Evolutionary conservation across 1,284 basidiomycete genomes (phyloP), one percentile per base, ranked within the genome.

Genomic region (Trichosporon sp.): DNA sequence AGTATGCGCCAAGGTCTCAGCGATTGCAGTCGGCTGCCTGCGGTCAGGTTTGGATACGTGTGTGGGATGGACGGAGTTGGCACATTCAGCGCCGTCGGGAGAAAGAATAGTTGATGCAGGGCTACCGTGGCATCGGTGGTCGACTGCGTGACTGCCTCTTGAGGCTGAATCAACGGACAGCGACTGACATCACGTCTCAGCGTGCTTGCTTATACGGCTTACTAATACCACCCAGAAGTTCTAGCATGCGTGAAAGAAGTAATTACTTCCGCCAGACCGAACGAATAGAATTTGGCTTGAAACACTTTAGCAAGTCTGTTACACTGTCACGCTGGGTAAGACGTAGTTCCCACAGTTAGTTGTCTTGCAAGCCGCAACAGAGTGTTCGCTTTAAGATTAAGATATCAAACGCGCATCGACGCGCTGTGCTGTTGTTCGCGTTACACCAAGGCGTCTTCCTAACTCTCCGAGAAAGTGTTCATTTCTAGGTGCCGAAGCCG

Each of bases 251-350:
- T n/a, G 51, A 21, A 54, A 54, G 51, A 10, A 54, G 51, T 54
- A 54, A 54, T 54, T 12, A 21, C 51, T 4, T 46, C 43, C 43
- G 16, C 16, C 43, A 3, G n/a, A 46, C 43, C 43, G 51, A 11
- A 54, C 19, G 7, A 54, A 8, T 54, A 54, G 51, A 12, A 54
- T 54, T 54, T 54, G 51, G 19, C 51, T 54, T 54, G 51, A 54
- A 54, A 54, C 51, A 26, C 51, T 11, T 19, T 26, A 10, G 10
- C 48, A n/a, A 19, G 3, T 19, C 4, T 54, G 51, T 54, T 10
- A 54, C 51, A 19, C 51, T 54, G 51, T 54, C 51, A 54, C 51
- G 51, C 51, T 54, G 51, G 51, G 51, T 54, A 19, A n/a, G 19
- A 54, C 51, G n/a, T 38, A 7, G 48, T 19, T 26, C 21, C 21